Conservation (phyloP, 306 rosid genomes). For the Lotus japonicus region DNA sequence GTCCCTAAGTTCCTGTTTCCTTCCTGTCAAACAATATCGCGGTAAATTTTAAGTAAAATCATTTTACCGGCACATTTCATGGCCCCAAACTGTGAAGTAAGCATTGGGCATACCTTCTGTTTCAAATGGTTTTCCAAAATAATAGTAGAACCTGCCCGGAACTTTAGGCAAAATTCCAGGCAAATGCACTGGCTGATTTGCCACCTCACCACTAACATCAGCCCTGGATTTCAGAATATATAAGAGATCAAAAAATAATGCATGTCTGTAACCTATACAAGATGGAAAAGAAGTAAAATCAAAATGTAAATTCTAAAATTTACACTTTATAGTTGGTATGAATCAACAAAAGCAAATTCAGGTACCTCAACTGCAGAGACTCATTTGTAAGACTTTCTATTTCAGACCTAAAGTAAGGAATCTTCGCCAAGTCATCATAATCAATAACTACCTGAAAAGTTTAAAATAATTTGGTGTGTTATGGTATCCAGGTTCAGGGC, state of each 20-base stretch:
- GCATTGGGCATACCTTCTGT: conserved; percentile 48
- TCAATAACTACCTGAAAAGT: conserved; percentile 61
- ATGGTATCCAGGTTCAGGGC: background rate
- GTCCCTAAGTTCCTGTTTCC: conserved; percentile 55
- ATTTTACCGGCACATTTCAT: background rate
- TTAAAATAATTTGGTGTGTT: background rate
- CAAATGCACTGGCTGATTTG: conserved; percentile 61
- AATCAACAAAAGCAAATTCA: conserved; percentile 15
- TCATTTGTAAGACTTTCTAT: conserved; percentile 54
- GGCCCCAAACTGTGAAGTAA: background rate
- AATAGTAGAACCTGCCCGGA: conserved; percentile 79
- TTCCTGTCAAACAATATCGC: conserved; percentile 45
- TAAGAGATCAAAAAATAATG: background rate
- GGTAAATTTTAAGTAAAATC: background rate
- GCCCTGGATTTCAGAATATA: conserved; percentile 33
- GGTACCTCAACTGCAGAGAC: conserved; percentile 49
- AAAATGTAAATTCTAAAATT: background rate
- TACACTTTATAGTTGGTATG: background rate
- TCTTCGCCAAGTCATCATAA: conserved; percentile 74
- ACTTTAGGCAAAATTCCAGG: conserved; percentile 73
- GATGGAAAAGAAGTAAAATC: background rate
- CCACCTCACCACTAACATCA: conserved; percentile 54
- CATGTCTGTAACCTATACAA: background rate
- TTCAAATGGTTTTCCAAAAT: conserved; percentile 83
- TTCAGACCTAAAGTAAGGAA: conserved; percentile 46